These are phyloP conservation scores for Rhynchospora tenuis DNA, from an alignment of 176 grass and related monocot genomes.

Conservation along the genomic window DNA sequence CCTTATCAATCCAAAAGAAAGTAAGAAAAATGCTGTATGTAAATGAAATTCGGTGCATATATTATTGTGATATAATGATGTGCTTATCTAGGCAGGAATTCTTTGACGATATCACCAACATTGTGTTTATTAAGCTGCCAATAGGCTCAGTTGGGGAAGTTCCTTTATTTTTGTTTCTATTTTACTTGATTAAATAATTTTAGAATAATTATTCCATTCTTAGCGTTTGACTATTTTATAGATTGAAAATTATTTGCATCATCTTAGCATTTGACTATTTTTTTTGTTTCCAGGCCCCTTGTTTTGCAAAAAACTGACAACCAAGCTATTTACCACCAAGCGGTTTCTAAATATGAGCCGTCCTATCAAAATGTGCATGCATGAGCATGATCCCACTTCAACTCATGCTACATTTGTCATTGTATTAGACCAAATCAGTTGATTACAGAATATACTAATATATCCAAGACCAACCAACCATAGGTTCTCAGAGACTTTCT, in stretches of 20 bases:
- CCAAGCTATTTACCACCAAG: not conserved
- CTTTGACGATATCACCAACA: not conserved
- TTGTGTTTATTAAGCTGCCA: not conserved
- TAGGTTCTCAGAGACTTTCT: not conserved
- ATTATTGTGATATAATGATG: no score
- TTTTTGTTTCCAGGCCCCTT: not conserved
- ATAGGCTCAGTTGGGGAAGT: not conserved
- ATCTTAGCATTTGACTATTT: not conserved
- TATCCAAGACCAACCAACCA: not conserved
- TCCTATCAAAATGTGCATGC: not conserved
- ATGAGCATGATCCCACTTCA: not conserved
- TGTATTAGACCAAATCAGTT: conserved; percentile 6
- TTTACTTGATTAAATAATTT: not conserved
- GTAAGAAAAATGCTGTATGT: no score
- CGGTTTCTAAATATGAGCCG: not conserved
- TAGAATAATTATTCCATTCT: not conserved
- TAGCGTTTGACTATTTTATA: not conserved
- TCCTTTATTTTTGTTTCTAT: no score
- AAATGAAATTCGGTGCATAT: no score
- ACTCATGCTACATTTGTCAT: not conserved
- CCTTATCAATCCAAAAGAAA: no score
- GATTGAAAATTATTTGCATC: not conserved
- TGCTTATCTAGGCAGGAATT: not conserved
- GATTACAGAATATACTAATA: not conserved
- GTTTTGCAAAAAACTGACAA: not conserved